Conservation (phyloP, 2,329 filamentous ascomycete genomes). For the Thermomyces lanuginosus region DNA sequence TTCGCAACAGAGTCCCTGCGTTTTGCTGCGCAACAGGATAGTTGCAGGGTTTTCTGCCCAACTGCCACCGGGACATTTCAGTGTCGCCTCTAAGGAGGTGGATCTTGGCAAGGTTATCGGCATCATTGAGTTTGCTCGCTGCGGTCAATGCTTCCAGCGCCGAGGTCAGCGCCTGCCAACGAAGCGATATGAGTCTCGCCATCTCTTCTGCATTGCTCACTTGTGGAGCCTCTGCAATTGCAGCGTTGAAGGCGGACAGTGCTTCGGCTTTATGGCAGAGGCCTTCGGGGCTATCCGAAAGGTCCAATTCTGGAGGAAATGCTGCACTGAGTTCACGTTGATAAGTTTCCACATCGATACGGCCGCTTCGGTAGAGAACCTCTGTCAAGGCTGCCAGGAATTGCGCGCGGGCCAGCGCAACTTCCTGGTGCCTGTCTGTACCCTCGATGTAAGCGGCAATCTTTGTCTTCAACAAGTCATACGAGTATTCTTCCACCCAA, state of each 20-base stretch:
- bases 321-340: constrained; percentile 27
- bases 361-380: constrained; percentile 37
- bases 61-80: constrained; percentile 37
- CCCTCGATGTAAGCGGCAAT: constrained; percentile 37
- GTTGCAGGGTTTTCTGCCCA: constrained; percentile 31
- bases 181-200: constrained; percentile 16
- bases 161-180: constrained; percentile 39
- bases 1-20: constrained; percentile 33
- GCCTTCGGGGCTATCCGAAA: constrained; percentile 31
- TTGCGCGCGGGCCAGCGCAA: constrained; percentile 38
- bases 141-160: constrained; percentile 35
- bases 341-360: constrained; percentile 38
- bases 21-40: constrained; percentile 30
- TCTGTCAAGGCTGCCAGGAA: constrained; percentile 43
- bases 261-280: constrained; percentile 42
- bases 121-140: constrained; percentile 35
- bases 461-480: constrained; percentile 36
- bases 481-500: constrained; percentile 43
- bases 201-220: constrained; percentile 14
- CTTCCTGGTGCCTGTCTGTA: constrained; percentile 33
- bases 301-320: constrained; percentile 25
- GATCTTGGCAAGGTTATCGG: constrained; percentile 36
- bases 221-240: constrained; percentile 22
- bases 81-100: constrained; percentile 40
- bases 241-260: constrained; percentile 37